Evolutionary conservation across 208 protist genomes (phyloP).

Genomic region (Leptomonas pyrrhocoris): DNA sequence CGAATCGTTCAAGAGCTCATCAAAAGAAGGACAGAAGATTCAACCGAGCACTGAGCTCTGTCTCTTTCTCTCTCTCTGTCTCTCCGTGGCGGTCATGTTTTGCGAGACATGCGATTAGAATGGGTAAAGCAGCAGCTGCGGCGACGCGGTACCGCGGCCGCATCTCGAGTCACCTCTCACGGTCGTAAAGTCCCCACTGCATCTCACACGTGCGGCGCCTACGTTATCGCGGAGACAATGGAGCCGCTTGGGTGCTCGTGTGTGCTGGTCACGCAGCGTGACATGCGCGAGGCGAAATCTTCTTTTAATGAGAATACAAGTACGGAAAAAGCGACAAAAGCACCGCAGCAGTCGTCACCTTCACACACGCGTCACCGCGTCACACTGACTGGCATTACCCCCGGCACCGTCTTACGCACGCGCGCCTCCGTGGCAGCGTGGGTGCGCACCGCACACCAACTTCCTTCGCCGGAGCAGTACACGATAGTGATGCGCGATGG

Average conservation of each 20-base stretch:
- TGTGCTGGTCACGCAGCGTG: conserved; percentile 12
- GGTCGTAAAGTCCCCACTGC: background rate
- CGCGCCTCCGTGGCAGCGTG: conserved; percentile 30
- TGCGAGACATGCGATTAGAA: conserved; percentile 10
- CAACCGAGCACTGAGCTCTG: too few relatives aligned
- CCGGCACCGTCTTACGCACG: conserved; percentile 36
- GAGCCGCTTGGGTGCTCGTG: conserved; percentile 27
- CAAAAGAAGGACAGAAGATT: too few relatives aligned
- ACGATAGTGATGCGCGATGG: conserved; percentile 21
- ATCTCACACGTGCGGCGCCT: conserved; percentile 15
- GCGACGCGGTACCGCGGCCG: background rate
- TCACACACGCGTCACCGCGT: conserved; percentile 12
- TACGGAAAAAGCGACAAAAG: background rate
- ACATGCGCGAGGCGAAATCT: background rate
- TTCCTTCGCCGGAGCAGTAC: conserved; percentile 26
- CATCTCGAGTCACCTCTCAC: background rate
- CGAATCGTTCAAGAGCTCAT: too few relatives aligned
- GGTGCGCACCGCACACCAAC: conserved; percentile 19
- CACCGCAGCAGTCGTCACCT: background rate
- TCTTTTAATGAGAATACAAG: background rate
- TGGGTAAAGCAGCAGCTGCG: conserved; percentile 29
- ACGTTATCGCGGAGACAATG: conserved; percentile 32
- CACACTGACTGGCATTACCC: conserved; percentile 29
- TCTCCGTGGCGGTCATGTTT: background rate
- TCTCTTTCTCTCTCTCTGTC: too few relatives aligned